These are phyloP conservation scores for Phytophthora tentaculata DNA, from an alignment of 352 stramenopile genomes.

Conservation along the genomic window DNA sequence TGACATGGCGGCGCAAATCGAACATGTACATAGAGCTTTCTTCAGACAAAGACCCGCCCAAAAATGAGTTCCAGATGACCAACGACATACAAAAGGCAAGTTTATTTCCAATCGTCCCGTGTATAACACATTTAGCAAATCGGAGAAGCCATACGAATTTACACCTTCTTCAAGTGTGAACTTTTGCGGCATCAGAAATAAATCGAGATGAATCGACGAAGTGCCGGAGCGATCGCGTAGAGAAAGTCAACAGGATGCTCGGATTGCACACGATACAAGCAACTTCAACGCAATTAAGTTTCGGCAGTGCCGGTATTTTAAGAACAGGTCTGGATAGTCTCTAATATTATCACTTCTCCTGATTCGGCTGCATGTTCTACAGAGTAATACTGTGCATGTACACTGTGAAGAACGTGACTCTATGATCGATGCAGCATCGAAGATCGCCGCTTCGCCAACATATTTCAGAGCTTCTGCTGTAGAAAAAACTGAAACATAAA, in stretches of 20 bases:
- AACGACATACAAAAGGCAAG: neutral
- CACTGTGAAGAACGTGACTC: no score
- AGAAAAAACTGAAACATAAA: neutral
- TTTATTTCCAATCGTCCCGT: neutral
- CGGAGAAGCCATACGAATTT: conserved; percentile 12
- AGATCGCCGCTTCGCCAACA: neutral
- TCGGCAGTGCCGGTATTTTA: no score
- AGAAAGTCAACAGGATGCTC: conserved; percentile 15
- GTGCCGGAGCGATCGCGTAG: conserved; percentile 16
- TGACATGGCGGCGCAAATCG: conserved; percentile 11
- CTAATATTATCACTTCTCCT: no score
- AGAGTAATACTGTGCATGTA: no score
- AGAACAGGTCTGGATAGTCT: no score
- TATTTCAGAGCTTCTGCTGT: no score
- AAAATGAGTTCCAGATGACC: conserved; percentile 5
- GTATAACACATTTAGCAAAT: conserved; percentile 14
- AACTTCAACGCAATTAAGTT: conserved; percentile 26
- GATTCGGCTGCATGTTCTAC: no score
- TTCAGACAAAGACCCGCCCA: neutral
- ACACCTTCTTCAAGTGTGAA: conserved; percentile 25
- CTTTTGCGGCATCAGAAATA: conserved; percentile 9
- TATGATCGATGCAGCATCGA: no score
- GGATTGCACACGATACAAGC: conserved; percentile 1
- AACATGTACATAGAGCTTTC: neutral
- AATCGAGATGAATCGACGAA: conserved; percentile 20